Evolutionary conservation across 768 basidiomycete genomes (phyloP).

Genomic region (Leccinum pellstonianum): DNA sequence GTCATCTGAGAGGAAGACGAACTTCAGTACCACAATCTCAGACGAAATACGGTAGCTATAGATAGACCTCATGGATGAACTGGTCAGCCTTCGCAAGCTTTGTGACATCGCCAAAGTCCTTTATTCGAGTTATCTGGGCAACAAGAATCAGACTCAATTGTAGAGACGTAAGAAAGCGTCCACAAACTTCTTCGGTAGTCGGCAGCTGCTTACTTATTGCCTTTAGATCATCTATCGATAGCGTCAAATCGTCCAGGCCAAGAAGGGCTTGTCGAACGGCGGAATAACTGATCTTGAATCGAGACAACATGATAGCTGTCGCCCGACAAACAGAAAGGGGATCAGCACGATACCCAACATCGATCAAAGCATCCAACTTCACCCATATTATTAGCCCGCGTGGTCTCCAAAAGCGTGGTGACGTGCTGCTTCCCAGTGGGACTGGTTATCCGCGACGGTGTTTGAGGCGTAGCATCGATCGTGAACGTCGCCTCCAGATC

Average conservation of each 20-base stretch:
- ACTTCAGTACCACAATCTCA: conserved; percentile 3
- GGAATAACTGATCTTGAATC: conserved; percentile 62
- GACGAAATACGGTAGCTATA: conserved; percentile 8
- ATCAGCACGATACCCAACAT: conserved; percentile 3
- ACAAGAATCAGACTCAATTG: neutral
- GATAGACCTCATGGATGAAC: conserved; percentile 70
- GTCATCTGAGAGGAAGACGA: conserved; percentile 54
- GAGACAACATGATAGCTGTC: conserved; percentile 79
- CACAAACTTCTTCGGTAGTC: conserved; percentile 70
- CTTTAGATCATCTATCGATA: conserved; percentile 75
- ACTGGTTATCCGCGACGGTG: conserved; percentile 40
- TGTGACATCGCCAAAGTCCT: conserved; percentile 65
- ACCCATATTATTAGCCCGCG: conserved; percentile 84
- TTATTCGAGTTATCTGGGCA: conserved; percentile 58
- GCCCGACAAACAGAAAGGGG: neutral
- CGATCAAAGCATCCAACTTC: conserved; percentile 17
- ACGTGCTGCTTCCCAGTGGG: conserved; percentile 56
- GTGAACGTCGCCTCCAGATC: conserved; percentile 77
- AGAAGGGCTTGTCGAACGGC: conserved; percentile 73
- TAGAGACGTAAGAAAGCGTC: neutral
- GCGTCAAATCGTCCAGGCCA: conserved; percentile 62
- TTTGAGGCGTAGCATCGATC: conserved; percentile 46
- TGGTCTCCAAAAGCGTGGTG: conserved; percentile 74
- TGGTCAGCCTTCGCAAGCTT: conserved; percentile 83
- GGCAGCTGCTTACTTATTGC: conserved; percentile 75